Conservation (phyloP, 306 rosid species). For the Sindora glabra region DNA sequence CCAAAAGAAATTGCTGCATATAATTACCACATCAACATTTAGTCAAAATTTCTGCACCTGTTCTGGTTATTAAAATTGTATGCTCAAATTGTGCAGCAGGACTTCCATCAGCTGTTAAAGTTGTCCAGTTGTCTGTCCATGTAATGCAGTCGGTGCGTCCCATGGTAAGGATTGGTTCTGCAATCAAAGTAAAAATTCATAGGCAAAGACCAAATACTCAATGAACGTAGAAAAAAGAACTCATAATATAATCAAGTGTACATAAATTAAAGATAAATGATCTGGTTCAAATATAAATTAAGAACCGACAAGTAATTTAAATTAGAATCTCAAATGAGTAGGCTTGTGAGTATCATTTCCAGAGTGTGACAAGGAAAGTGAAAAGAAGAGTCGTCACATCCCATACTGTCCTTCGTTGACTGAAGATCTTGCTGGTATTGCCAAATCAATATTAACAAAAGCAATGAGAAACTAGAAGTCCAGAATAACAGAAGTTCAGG, state of each 20-base stretch:
- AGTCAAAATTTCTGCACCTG: constrained; percentile 89
- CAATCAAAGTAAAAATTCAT: constrained; percentile 5
- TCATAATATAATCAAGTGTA: not conserved
- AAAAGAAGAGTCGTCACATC: too few relatives aligned
- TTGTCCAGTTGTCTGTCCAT: constrained; percentile 96
- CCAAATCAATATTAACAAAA: too few relatives aligned
- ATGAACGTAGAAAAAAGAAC: not conserved
- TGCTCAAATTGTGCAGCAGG: constrained; percentile 96
- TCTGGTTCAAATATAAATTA: too few relatives aligned
- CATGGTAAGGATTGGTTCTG: constrained; percentile 91
- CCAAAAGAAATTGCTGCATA: not conserved
- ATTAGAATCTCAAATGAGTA: too few relatives aligned
- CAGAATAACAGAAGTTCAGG: too few relatives aligned
- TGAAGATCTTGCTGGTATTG: too few relatives aligned
- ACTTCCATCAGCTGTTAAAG: constrained; percentile 68
- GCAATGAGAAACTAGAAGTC: too few relatives aligned
- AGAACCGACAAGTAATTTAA: too few relatives aligned
- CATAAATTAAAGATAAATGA: not conserved
- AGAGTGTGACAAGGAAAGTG: too few relatives aligned
- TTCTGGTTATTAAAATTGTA: constrained; percentile 80
- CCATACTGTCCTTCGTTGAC: too few relatives aligned
- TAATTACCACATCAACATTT: constrained; percentile 29
- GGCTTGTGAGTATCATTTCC: too few relatives aligned
- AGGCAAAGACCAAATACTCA: constrained; percentile 6
- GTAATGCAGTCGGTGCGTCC: constrained; percentile 67